Evolutionary conservation across 129 eudicot species (phyloP), one percentile per base, ranked within the genome.

Genomic region (Lactuca sativa): DNA sequence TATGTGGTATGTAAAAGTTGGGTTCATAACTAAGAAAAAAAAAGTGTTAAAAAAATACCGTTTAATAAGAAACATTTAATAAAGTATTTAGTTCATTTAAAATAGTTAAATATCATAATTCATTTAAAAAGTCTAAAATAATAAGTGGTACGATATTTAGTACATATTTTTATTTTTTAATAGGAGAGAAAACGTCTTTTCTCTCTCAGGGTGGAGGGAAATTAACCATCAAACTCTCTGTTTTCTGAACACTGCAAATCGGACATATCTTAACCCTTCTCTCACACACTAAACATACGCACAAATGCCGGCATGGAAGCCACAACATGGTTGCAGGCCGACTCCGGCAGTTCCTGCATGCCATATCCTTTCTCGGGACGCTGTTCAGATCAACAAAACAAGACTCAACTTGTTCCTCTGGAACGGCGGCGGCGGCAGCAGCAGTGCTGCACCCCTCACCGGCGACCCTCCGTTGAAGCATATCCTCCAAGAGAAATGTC

Each of bases 281-380:
- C 4, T 76, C 81, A 61, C 81, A 76, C 30, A 69, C 75, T 31
- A 76, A 7, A 64, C 81, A 76, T 30, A 76, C 81, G 43, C 81
- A 61, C 81, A 76, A 31, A 64, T 76, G 81, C 9, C 75, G 34
- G 36, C 81, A 76, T 8, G 81, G 80, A 21, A 76, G 49, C 81
- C 81, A 76, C 75, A 76, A 2, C 75, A 76, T 76, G 4, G 59
- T 62, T 2, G 81, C 81, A 3, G 81, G 81, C 15, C 75, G 57
- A 34, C 21, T 76, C 13, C 38, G 9, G 69, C 81, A 76, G 69
- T 76, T 43, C 16, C 34, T 61, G 70, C 81, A 76, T 5, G 16
- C 44, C 70, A 69, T 34, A 8, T 76, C 71, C 59, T 10, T 61
- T 17, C 69, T 52, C 15, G 18, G 49, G 0, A 38, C 54, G 3